Evolutionary conservation across 805 yeast species (phyloP).

Genomic region (Schizosaccharomyces japonicus): DNA sequence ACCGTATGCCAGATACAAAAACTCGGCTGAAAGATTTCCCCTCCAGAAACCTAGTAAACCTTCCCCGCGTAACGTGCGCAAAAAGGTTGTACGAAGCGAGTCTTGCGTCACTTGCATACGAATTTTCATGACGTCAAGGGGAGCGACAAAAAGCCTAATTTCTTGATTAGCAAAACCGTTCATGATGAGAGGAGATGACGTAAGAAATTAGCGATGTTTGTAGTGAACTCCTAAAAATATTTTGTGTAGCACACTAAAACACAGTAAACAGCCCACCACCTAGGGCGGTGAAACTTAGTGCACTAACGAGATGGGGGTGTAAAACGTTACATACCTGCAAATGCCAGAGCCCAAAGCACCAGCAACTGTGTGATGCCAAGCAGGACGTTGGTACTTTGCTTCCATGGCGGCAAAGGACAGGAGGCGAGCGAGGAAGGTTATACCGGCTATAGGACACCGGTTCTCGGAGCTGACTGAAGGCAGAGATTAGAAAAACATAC

Average conservation of each 20-base stretch:
- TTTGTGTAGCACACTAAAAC: no score
- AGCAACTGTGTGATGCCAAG: slow-evolving; percentile 1
- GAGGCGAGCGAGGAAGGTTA: not conserved
- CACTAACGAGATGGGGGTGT: no score
- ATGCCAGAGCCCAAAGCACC: not conserved
- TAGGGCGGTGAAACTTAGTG: no score
- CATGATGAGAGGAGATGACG: no score
- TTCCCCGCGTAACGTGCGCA: slow-evolving; percentile 23
- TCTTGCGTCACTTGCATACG: slow-evolving; percentile 30
- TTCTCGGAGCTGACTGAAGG: no score
- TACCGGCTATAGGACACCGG: no score
- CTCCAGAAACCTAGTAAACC: slow-evolving; percentile 73
- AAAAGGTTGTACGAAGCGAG: slow-evolving; percentile 3
- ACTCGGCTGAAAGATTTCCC: slow-evolving; percentile 81
- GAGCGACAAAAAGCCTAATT: slow-evolving; percentile 32
- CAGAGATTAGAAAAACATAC: no score
- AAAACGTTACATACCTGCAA: not conserved
- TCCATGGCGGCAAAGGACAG: not conserved
- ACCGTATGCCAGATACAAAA: slow-evolving; percentile 67
- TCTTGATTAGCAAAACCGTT: not conserved
- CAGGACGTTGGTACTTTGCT: not conserved
- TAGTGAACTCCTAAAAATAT: no score
- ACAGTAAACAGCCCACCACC: no score
- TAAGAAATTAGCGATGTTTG: no score
- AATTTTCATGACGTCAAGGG: slow-evolving; percentile 57